A percentile compares a stretch with the other conserved stretches of the same genome.
Evolutionary conservation across 2,329 filamentous ascomycete species (phyloP).

Genomic region (Claviceps spartinae): DNA sequence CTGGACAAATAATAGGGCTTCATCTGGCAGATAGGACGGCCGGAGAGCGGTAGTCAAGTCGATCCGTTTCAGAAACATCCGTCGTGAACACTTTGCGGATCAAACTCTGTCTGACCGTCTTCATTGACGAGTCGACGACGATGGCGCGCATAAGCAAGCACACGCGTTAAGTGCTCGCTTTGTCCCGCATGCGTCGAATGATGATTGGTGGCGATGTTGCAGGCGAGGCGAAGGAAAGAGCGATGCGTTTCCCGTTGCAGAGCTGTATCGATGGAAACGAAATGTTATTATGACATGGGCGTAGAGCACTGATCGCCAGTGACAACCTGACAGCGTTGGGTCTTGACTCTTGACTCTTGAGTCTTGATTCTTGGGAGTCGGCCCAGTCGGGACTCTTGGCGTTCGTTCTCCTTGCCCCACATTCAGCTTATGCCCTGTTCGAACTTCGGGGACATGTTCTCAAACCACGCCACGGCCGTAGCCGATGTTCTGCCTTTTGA

Average conservation of each 20-base stretch:
- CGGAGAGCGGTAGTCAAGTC: slow-evolving; percentile 93
- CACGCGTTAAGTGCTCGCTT: background rate
- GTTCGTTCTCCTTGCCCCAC: background rate
- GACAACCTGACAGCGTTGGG: too few relatives aligned
- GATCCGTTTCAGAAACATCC: slow-evolving; percentile 94
- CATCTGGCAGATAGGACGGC: slow-evolving; percentile 83
- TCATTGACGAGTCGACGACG: background rate
- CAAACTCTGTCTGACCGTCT: background rate
- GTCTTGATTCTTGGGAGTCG: too few relatives aligned
- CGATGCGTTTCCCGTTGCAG: too few relatives aligned
- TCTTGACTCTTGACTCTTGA: too few relatives aligned
- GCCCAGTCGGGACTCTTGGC: too few relatives aligned
- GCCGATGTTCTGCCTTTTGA: background rate
- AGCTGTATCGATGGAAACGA: background rate
- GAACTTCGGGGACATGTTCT: too few relatives aligned
- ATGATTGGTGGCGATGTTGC: background rate
- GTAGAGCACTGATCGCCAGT: background rate
- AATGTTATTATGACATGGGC: background rate
- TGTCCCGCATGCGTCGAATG: background rate
- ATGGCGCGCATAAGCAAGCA: background rate
- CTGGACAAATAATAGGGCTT: slow-evolving; percentile 90
- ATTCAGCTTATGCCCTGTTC: background rate
- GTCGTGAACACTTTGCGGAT: slow-evolving; percentile 31
- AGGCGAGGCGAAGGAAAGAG: background rate
- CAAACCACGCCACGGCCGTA: too few relatives aligned